Base-by-base conservation (phyloP, 2,329 filamentous ascomycete genomes). In the Pestalotiopsis fici region DNA sequence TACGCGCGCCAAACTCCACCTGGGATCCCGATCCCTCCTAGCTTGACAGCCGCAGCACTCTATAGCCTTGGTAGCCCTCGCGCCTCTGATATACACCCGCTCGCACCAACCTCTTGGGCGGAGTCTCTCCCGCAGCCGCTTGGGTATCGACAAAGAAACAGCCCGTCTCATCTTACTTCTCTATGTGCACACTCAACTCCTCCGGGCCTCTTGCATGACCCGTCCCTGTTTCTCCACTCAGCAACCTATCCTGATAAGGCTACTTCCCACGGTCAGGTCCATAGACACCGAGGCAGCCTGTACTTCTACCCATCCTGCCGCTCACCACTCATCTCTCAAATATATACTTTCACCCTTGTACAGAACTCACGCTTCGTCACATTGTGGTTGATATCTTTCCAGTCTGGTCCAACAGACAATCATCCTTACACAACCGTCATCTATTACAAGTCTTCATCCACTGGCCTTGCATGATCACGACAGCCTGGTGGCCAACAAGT, bases 121-220 rank as follows among this genome's bases (percentile, higher is more conserved):
- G 67, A 75, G 74, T 74, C 69, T 69, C 68, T 73, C 73, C 74
- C 70, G 74, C 67, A 70, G 67, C 68, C 69, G 69, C 68, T 50
- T 18, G n/a, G 18, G 57, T 67, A 67, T 71, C 56, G 69, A 77
- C 75, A 76, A 78, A 78, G 75, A 72, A 74, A 73, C 31, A 60
- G 57, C 65, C 67, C 71, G 74, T 76, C 72, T 73, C 75, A 71
- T 73, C 72, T 73, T 69, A 71, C 66, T 69, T 56, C 50, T 67
- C 66, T 35, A 9, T 50, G 18, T 50, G 18, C 21, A 21, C 43
- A 50, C 43, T 70, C 70, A 72, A 69, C 71, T 72, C 72, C 71
- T 72, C 71, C 70, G 69, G 71, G 67, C 73, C 67, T 71, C 71
- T 71, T 71, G 69, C 69, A 66, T 71, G 69, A 65, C 68, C 67